A percentile compares a stretch with the other conserved stretches of the same genome.
phyloP scores from a whole-genome alignment of 768 basidiomycete species.

The Termitomyces sp. region DNA sequence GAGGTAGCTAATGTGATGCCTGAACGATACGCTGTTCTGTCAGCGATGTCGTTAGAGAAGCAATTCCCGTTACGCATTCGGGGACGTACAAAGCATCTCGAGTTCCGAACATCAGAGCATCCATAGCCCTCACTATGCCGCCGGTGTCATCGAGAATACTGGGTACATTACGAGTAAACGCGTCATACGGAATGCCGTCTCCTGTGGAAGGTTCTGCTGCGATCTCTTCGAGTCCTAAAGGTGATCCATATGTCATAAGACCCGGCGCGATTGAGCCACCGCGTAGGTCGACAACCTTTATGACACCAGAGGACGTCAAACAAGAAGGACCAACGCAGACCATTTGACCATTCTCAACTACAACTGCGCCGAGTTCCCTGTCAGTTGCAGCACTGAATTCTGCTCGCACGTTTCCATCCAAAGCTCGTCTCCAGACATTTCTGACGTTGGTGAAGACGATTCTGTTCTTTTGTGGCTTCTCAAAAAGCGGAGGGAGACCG shows the following conservation, averaged over 20 bases:
- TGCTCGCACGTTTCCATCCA: conserved; percentile 31
- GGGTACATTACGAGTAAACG: conserved; percentile 43
- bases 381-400: conserved; percentile 26
- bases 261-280: conserved; percentile 72
- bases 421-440: conserved; percentile 39
- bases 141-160: conserved; percentile 48
- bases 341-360: conserved; percentile 51
- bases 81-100: conserved; percentile 67
- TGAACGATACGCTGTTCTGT: conserved; percentile 60
- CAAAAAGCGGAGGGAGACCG: conserved; percentile 64
- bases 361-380: conserved; percentile 30
- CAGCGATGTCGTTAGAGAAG: neutral
- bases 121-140: conserved; percentile 61
- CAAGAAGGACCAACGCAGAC: conserved; percentile 46
- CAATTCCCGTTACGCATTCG: neutral
- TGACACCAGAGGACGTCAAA: conserved; percentile 19
- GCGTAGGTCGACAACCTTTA: conserved; percentile 53
- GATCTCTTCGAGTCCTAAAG: conserved; percentile 78
- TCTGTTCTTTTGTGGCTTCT: conserved; percentile 31
- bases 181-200: conserved; percentile 60
- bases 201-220: conserved; percentile 64
- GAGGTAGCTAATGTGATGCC: conserved; percentile 67
- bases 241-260: conserved; percentile 63
- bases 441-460: conserved; percentile 69
- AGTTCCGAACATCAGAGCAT: conserved; percentile 70